These are phyloP conservation scores for Corylus americana DNA, from an alignment of 306 rosid species.

Conservation along the genomic window DNA sequence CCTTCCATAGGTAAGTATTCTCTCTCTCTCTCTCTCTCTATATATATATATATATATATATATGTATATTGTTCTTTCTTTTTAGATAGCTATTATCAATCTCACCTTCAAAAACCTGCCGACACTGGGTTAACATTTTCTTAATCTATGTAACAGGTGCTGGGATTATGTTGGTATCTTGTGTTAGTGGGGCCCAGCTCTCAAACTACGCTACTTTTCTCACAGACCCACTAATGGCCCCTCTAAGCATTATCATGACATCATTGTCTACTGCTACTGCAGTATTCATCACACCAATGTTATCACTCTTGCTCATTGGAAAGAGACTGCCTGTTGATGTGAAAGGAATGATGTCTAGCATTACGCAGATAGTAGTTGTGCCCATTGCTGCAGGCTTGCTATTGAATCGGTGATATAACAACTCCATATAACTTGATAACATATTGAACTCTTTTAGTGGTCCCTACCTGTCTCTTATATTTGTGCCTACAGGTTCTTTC, in stretches of 20 bases:
- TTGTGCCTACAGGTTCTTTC: conserved; percentile 68
- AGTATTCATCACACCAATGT: conserved; percentile 76
- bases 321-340: conserved; percentile 92
- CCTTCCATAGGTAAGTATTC: conserved; percentile 65
- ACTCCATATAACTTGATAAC: conserved; percentile 14
- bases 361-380: conserved; percentile 79
- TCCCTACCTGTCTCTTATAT: conserved; percentile 19
- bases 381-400: conserved; percentile 86
- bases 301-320: conserved; percentile 85
- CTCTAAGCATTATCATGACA: conserved; percentile 93
- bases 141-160: conserved; percentile 65
- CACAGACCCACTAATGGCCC: conserved; percentile 87
- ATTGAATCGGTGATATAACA: conserved; percentile 63
- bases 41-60: not conserved
- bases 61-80: not conserved
- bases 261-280: conserved; percentile 94
- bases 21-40: not conserved
- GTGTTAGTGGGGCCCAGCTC: conserved; percentile 98
- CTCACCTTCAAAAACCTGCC: conserved; percentile 16
- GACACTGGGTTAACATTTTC: conserved; percentile 33
- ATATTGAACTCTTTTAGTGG: conserved; percentile 13
- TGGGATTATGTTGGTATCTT: conserved; percentile 86
- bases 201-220: conserved; percentile 90
- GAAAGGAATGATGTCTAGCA: conserved; percentile 94
- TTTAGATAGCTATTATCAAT: not conserved